Evolutionary conservation across 1,284 basidiomycete genomes (phyloP).

Genomic region (Apiotrichum gracile): DNA sequence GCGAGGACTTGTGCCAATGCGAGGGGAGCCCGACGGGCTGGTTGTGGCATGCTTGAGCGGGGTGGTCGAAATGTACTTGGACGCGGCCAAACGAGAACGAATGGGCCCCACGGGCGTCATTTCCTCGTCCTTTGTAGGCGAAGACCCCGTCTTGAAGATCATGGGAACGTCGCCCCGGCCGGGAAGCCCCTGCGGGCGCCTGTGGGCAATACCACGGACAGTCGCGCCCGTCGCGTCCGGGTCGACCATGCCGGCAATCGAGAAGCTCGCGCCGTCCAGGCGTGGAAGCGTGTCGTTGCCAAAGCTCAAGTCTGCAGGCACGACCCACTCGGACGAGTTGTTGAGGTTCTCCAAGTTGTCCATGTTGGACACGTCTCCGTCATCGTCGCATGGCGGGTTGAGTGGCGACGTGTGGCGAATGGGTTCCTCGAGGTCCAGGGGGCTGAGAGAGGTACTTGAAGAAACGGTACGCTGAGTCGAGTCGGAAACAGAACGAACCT

Average conservation of each 20-base stretch:
- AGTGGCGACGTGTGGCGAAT: slow-evolving; percentile 2
- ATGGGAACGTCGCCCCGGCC: neutral
- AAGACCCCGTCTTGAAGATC: neutral
- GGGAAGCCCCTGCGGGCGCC: neutral
- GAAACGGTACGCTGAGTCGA: neutral
- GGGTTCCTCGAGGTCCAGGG: neutral
- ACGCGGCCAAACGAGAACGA: neutral
- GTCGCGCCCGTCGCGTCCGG: neutral
- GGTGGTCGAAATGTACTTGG: neutral
- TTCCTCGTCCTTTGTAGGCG: neutral
- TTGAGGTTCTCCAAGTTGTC: slow-evolving; percentile 1
- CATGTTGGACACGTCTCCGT: neutral
- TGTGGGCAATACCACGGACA: neutral
- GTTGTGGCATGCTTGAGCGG: neutral
- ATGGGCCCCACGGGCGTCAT: neutral
- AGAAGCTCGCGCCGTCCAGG: neutral
- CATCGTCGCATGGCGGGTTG: neutral
- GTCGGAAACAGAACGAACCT: neutral
- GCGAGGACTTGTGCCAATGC: neutral
- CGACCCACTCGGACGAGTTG: slow-evolving; percentile 3
- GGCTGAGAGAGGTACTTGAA: neutral
- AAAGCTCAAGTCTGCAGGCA: neutral
- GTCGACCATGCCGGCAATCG: slow-evolving; percentile 1
- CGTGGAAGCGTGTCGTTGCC: slow-evolving; percentile 1
- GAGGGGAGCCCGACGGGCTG: neutral